Evolutionary conservation across 2,329 filamentous ascomycete species (phyloP).

Genomic region (Diaporthe vaccinii): DNA sequence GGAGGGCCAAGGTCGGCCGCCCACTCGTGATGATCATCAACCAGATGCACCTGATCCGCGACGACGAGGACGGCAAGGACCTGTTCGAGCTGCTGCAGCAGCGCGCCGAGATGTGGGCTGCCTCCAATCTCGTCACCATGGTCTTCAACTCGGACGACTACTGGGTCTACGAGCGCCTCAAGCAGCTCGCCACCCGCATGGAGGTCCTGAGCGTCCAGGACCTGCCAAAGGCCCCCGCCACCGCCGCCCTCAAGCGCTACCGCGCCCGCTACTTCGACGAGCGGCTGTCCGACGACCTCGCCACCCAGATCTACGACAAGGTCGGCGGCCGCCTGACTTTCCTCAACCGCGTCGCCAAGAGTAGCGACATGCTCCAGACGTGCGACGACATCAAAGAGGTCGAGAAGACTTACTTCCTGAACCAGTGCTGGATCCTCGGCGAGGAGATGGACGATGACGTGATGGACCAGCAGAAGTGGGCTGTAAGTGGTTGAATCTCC

Average conservation of each 20-base stretch:
- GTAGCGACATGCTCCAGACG: slow-evolving; percentile 81
- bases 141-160: slow-evolving; percentile 98
- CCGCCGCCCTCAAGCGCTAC: slow-evolving; percentile 83
- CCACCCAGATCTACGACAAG: slow-evolving; percentile 85
- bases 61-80: slow-evolving; percentile 94
- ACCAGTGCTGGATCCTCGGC: slow-evolving; percentile 81
- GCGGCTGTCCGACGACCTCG: slow-evolving; percentile 62
- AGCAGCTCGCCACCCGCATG: slow-evolving; percentile 93
- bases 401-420: slow-evolving; percentile 83
- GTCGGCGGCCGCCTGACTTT: slow-evolving; percentile 92
- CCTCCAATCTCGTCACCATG: slow-evolving; percentile 88
- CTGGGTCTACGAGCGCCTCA: slow-evolving; percentile 96
- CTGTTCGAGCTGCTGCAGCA: slow-evolving; percentile 95
- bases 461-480: slow-evolving; percentile 87
- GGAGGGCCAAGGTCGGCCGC: slow-evolving; percentile 70
- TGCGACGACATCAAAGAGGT: slow-evolving; percentile 76
- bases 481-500: slow-evolving; percentile 66
- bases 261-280: slow-evolving; percentile 83
- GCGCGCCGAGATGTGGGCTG: slow-evolving; percentile 95
- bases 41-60: slow-evolving; percentile 89
- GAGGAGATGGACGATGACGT: slow-evolving; percentile 78
- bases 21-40: slow-evolving; percentile 96
- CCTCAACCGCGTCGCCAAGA: slow-evolving; percentile 91
- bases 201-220: slow-evolving; percentile 91
- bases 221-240: slow-evolving; percentile 82